A percentile compares a stretch with the other conserved stretches of the same genome.
phyloP scores from a whole-genome alignment of 164 flowering plant genomes.

The Kalanchoe fedtschenkoi region DNA sequence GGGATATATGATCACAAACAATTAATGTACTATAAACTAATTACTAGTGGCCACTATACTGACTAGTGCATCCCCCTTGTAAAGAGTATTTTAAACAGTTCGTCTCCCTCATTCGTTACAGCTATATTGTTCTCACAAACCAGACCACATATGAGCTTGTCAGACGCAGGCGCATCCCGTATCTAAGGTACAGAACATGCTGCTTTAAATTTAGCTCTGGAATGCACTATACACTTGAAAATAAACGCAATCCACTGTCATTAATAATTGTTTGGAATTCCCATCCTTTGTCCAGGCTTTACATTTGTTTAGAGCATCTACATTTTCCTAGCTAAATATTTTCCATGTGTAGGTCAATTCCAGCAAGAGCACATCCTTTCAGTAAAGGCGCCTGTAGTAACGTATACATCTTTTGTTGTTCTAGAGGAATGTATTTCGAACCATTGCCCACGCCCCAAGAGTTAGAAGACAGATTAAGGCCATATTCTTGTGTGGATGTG shows the following conservation, averaged over 20 bases:
- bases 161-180: slow-evolving; percentile 67
- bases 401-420: slow-evolving; percentile 56
- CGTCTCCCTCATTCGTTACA: slow-evolving; percentile 24
- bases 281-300: neutral
- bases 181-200: slow-evolving; percentile 41
- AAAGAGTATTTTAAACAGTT: too few species aligned
- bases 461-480: slow-evolving; percentile 55
- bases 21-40: too few species aligned
- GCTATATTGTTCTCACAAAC: slow-evolving; percentile 81
- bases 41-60: too few species aligned
- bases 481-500: slow-evolving; percentile 59
- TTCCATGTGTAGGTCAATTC: slow-evolving; percentile 45
- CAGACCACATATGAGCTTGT: slow-evolving; percentile 93
- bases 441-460: slow-evolving; percentile 50
- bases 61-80: too few species aligned
- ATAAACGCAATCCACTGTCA: neutral
- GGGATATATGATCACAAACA: too few species aligned
- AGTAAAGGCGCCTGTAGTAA: slow-evolving; percentile 76
- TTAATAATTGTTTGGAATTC: neutral
- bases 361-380: slow-evolving; percentile 85
- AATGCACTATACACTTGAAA: neutral
- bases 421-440: slow-evolving; percentile 37
- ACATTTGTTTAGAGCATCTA: neutral
- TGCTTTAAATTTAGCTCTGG: neutral
- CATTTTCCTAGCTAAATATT: neutral